Percentiles rank a stretch among this genome's conserved stretches.
phyloP scores from a whole-genome alignment of 208 protist species.

The Leishmania tarentolae region DNA sequence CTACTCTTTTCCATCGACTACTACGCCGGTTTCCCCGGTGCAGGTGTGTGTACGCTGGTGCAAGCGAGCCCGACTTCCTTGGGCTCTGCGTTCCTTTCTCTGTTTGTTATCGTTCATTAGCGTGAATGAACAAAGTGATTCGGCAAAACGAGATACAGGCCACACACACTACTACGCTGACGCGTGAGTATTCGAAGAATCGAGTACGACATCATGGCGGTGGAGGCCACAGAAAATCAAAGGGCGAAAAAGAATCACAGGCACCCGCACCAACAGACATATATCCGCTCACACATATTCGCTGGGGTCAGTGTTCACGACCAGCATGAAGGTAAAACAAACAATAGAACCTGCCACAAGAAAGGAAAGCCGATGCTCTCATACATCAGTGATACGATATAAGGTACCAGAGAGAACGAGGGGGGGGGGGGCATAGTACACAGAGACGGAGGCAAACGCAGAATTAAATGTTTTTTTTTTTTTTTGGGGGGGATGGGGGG shows the following conservation, averaged over 20 bases:
- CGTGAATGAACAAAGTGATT: neutral
- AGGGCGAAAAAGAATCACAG: neutral
- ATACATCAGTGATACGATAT: neutral
- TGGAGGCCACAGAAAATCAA: neutral
- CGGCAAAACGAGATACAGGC: neutral
- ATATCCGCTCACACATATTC: neutral
- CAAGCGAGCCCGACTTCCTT: no score
- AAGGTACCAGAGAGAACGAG: neutral
- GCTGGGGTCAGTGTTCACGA: neutral
- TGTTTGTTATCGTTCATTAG: no score
- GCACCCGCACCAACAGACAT: neutral
- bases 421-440: neutral
- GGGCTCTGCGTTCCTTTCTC: no score
- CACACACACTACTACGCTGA: neutral
- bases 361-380: neutral
- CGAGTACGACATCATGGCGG: neutral
- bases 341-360: neutral
- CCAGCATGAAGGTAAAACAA: neutral
- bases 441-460: no score
- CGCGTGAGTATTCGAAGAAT: neutral
- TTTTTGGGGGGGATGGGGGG: no score
- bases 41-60: neutral
- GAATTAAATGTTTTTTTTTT: no score
- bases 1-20: neutral
- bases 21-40: neutral